A percentile compares a stretch with the other conserved stretches of the same genome.
These are phyloP conservation scores for Cladorrhinum sp. DNA, from an alignment of 2,329 filamentous ascomycete species.

Conservation along the genomic window DNA sequence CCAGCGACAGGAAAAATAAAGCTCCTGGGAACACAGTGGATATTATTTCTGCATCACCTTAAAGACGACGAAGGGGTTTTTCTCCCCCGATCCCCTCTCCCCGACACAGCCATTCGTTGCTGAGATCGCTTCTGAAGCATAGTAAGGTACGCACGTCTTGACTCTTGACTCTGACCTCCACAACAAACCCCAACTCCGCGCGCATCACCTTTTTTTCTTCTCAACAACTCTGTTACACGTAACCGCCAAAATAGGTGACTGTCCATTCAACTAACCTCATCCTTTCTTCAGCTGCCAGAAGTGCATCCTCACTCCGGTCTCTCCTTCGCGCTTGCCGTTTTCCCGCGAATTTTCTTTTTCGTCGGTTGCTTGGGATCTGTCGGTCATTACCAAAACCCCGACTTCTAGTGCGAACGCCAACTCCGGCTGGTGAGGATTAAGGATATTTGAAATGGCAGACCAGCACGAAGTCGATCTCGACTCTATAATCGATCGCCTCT, in stretches of 20 bases:
- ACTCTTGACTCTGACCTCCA: neutral
- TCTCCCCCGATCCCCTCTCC: conserved; percentile 22
- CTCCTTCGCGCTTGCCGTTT: conserved; percentile 18
- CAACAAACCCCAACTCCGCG: neutral
- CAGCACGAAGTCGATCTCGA: conserved; percentile 93
- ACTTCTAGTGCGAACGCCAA: conserved; percentile 36
- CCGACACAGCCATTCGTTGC: conserved; percentile 22
- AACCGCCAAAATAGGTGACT: neutral
- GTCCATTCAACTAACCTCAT: conserved; percentile 15
- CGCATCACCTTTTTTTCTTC: neutral
- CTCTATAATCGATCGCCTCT: conserved; percentile 96
- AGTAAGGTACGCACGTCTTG: neutral
- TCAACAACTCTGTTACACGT: neutral
- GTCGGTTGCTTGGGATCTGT: conserved; percentile 30
- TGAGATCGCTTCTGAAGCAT: conserved; percentile 27
- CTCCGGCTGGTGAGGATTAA: conserved; percentile 40
- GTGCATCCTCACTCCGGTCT: conserved; percentile 26
- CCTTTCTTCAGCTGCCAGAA: conserved; percentile 19
- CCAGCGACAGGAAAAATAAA: conserved; percentile 13
- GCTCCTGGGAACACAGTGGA: neutral
- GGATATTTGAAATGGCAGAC: conserved; percentile 52
- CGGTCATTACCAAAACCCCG: conserved; percentile 25
- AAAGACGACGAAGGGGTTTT: conserved; percentile 32
- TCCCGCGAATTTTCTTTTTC: conserved; percentile 15
- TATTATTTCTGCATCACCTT: conserved; percentile 9